Base-by-base conservation (phyloP, 2,329 filamentous ascomycete species). In the Neoscytalidium dimidiatum region DNA sequence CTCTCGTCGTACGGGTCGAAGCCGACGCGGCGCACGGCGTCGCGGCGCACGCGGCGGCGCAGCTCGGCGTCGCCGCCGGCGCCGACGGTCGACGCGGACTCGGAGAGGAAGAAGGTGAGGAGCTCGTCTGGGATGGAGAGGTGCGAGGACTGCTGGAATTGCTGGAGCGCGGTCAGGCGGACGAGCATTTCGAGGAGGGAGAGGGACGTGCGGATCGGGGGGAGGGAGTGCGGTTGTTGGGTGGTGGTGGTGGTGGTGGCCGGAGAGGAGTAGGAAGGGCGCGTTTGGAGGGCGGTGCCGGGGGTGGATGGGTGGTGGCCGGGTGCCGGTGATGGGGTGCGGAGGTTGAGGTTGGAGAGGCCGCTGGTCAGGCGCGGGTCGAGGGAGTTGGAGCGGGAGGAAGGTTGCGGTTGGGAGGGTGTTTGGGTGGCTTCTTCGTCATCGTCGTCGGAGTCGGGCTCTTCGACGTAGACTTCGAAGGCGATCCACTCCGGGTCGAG, bases 401-500 rank as follows among this genome's bases (percentile, higher is more conserved):
- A 44, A 4, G 38, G 17, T 4, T 11, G 17, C 19, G n/a, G 26
- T 17, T n/a, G 33, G 21, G 35, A 43, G 14, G 52, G 7, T 2
- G 17, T 28, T 43, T 28, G 23, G 5, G 26, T 75, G 73, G 70
- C 71, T 26, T 77, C 80, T 43, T 79, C 74, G 38, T 83, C 79
- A 43, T 86, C 84, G 0, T 84, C 83, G 44, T 86, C 84, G 0
- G 85, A 85, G 1, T 83, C 80, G 3, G 87, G 83, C 29, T 83
- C 80, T 70, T 92, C 88, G 17, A 86, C 85, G 73, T 90, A 95
- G 0, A 97, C 91, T 74, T 97, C 92, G 17, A 97, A 87, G 0
- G 94, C 94, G 68, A 97, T 86, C 94, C 94, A 97, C 76, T 96
- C 94, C 0, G 90, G 88, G 69, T 97, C 94, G 0, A 97, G 81